Conservation (phyloP, 257 asterid genomes). For the Solanum megistacrolobum region DNA sequence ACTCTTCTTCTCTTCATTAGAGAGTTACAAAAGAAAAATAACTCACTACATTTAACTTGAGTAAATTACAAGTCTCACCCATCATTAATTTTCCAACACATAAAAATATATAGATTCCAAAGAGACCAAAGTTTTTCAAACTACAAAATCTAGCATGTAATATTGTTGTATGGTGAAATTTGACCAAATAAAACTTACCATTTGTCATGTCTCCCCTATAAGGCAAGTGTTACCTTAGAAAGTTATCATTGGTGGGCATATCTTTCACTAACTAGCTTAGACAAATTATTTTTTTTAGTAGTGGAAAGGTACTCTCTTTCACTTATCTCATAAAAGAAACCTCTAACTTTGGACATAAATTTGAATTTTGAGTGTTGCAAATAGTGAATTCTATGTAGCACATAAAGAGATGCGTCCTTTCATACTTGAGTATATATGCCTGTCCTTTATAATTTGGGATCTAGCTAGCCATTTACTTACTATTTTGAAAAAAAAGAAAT, state of each 20-base stretch:
- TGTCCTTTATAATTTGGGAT: not conserved
- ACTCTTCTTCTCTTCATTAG: not conserved
- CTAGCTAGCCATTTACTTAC: not conserved
- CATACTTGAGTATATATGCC: not conserved
- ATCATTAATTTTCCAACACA: not conserved
- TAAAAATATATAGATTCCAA: not conserved
- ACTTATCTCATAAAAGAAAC: not conserved
- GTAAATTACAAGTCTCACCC: not conserved
- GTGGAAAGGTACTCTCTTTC: not conserved
- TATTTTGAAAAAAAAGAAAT: not conserved
- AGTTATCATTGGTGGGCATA: conserved; percentile 1
- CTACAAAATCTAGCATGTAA: not conserved
- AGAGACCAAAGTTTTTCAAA: not conserved
- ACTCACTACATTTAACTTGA: not conserved
- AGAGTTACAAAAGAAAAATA: not conserved
- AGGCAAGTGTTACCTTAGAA: not conserved
- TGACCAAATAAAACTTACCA: not conserved
- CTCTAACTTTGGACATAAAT: not conserved
- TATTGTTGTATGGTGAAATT: not conserved
- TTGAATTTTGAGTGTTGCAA: not conserved
- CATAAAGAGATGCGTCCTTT: not conserved
- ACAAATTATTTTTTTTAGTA: not conserved
- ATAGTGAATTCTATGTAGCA: not conserved
- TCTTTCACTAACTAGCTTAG: conserved; percentile 2
- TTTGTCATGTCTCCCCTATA: not conserved